Evolutionary conservation across 225 moss, liverwort and hornwort species (phyloP), one percentile per base, ranked within the genome.

Genomic region (Neckera pumila): DNA sequence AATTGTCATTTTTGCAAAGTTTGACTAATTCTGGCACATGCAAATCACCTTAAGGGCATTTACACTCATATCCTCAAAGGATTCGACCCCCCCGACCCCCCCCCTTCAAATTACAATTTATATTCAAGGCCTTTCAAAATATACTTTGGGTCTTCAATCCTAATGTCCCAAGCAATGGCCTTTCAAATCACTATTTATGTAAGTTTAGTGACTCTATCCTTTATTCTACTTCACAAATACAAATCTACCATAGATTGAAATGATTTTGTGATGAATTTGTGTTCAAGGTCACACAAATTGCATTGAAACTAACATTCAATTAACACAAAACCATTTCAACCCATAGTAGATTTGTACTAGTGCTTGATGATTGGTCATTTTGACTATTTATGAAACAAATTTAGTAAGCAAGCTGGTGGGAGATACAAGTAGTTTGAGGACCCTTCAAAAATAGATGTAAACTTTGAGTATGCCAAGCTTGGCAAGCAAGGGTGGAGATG

Each of bases 61-160:
- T 53, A 14, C 2, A 76, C 0, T 3, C 14, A 22, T 76, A 7
- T 14, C 34, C 1, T 34, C 8, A 53, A 76, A 53, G 4, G 4
- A 0, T 45, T 0, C 49, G 3, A 34, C 4, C 14, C 2, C 9
- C 47, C 11, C 49, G 3, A 34, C 4, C 14, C 2, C 9, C 47
- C 11, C 47, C 47, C 47, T 47, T 47, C 47, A 47, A 47, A 47
- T 47, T 47, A 47, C 47, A 11, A 47, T 47, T 47, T 47, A 36
- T 51, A 5, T 2, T 51, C 0, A 0, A 2, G 0, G 2, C 2
- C 20, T 8, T 53, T 34, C 13, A 7, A 49, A 76, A 76, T 76
- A 2, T 33, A 20, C 1, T 76, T 34, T 22, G 34, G 2, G 5
- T 1, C 1, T 0, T 21, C 14, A 53, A 53, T 34, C 9, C 14